Evolutionary conservation across 768 basidiomycete genomes (phyloP).

Genomic region (Tylopilus felleus): DNA sequence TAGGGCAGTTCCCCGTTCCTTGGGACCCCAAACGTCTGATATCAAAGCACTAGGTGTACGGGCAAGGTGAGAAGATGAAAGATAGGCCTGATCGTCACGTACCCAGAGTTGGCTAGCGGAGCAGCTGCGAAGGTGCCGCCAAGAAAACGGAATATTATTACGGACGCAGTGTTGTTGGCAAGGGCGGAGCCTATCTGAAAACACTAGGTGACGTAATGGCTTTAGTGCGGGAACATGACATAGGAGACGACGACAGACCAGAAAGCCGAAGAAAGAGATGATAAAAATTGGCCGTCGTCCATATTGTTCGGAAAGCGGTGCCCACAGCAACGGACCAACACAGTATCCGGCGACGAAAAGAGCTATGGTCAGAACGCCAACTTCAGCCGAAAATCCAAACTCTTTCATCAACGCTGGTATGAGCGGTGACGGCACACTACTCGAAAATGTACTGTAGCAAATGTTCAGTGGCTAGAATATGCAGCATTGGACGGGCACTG

Average conservation of each 20-base stretch:
- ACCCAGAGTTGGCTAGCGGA: constrained; percentile 70
- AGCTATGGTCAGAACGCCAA: constrained; percentile 53
- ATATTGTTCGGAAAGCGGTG: constrained; percentile 49
- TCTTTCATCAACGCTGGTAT: constrained; percentile 41
- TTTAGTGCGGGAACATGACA: background rate
- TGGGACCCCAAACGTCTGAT: constrained; percentile 61
- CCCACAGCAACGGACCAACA: constrained; percentile 61
- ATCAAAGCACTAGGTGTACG: constrained; percentile 42
- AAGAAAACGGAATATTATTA: constrained; percentile 71
- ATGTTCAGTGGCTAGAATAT: background rate
- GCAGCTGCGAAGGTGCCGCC: constrained; percentile 66
- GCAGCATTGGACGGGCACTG: constrained; percentile 12
- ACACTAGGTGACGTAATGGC: constrained; percentile 30
- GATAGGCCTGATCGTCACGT: constrained; percentile 8
- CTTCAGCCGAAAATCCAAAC: constrained; percentile 49
- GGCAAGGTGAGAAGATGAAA: background rate
- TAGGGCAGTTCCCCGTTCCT: constrained; percentile 60
- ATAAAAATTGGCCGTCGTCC: constrained; percentile 62
- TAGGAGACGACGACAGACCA: constrained; percentile 31
- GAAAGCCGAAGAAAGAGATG: constrained; percentile 53
- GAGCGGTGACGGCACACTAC: constrained; percentile 54
- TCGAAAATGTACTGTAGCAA: constrained; percentile 53
- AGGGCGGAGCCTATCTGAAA: constrained; percentile 66
- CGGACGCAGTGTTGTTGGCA: constrained; percentile 53
- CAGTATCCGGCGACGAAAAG: constrained; percentile 70